phyloP scores from a whole-genome alignment of 345 rosid species.

The Rhizophora mangle region DNA sequence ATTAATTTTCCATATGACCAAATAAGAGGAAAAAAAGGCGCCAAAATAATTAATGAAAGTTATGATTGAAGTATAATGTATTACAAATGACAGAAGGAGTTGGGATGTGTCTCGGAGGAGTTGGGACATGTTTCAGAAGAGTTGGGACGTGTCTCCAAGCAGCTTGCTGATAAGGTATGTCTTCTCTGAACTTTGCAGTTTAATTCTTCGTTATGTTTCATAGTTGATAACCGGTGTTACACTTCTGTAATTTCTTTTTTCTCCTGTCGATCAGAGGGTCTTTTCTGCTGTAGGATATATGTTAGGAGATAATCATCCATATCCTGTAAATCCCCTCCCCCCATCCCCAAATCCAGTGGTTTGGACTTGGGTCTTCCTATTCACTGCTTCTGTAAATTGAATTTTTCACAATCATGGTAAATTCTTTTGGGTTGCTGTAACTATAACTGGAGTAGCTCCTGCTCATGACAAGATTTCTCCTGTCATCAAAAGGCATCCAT shows the following conservation, averaged over 20 bases:
- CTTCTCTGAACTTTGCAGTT: neutral
- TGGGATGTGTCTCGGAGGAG: slow-evolving; percentile 43
- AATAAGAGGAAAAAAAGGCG: neutral
- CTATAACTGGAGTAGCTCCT: too few species aligned
- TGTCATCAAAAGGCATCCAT: too few species aligned
- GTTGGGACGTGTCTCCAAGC: slow-evolving; percentile 50
- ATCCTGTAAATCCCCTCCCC: too few species aligned
- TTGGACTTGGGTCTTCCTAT: too few species aligned
- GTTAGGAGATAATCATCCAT: neutral
- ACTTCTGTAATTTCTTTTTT: neutral
- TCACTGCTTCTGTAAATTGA: too few species aligned
- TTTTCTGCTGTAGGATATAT: neutral
- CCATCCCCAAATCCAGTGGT: too few species aligned
- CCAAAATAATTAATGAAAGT: neutral
- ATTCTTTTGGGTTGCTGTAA: too few species aligned
- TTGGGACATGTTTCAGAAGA: slow-evolving; percentile 58
- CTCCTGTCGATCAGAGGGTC: neutral
- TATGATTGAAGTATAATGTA: slow-evolving; percentile 13
- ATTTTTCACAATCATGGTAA: too few species aligned
- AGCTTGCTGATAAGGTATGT: slow-evolving; percentile 38
- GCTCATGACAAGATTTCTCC: too few species aligned
- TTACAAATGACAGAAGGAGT: slow-evolving; percentile 54
- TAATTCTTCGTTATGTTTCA: neutral
- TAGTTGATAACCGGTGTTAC: neutral
- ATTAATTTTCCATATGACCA: too few species aligned